Evolutionary conservation across 1,139 yeast species (phyloP).

Genomic region (Hyphopichia fennica): DNA sequence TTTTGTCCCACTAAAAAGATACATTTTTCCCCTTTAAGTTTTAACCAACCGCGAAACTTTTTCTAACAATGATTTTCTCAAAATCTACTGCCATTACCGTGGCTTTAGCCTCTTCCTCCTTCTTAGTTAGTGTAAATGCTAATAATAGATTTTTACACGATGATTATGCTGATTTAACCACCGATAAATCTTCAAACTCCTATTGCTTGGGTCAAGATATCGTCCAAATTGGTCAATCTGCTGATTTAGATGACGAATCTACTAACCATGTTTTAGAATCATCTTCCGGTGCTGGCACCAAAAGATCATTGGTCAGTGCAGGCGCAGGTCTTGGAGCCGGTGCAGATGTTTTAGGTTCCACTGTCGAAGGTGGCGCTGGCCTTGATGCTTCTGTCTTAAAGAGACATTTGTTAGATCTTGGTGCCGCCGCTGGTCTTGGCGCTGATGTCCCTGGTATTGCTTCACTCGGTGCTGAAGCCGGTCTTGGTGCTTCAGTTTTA

Average conservation of each 20-base stretch:
- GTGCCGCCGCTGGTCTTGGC: conserved; percentile 12
- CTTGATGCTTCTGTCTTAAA: conserved; percentile 9
- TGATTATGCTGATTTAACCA: conserved; percentile 9
- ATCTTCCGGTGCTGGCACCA: conserved; percentile 9
- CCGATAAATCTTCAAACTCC: conserved; percentile 4
- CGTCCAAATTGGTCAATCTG: conserved; percentile 6
- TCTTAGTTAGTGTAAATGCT: conserved; percentile 14
- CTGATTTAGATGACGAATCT: conserved; percentile 10
- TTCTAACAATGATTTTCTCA: conserved; percentile 15
- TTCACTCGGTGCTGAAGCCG: conserved; percentile 2
- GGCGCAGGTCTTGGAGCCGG: conserved; percentile 13
- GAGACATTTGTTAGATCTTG: conserved; percentile 15
- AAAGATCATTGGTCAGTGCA: conserved; percentile 13
- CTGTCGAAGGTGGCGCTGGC: conserved; percentile 8
- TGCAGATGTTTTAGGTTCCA: conserved; percentile 6
- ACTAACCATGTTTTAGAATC: conserved; percentile 12
- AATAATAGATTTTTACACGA: conserved; percentile 8
- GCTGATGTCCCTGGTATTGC: conserved; percentile 9
- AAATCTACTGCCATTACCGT: conserved; percentile 14
- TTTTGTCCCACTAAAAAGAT: not conserved
- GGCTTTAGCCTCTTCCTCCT: conserved; percentile 16
- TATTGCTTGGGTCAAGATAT: conserved; percentile 6
- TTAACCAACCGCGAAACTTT: not conserved
- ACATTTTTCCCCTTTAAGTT: not conserved
- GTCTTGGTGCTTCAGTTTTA: conserved; percentile 2